Evolutionary conservation across 441 rosid species (phyloP).

Genomic region (Aleurites moluccanus): DNA sequence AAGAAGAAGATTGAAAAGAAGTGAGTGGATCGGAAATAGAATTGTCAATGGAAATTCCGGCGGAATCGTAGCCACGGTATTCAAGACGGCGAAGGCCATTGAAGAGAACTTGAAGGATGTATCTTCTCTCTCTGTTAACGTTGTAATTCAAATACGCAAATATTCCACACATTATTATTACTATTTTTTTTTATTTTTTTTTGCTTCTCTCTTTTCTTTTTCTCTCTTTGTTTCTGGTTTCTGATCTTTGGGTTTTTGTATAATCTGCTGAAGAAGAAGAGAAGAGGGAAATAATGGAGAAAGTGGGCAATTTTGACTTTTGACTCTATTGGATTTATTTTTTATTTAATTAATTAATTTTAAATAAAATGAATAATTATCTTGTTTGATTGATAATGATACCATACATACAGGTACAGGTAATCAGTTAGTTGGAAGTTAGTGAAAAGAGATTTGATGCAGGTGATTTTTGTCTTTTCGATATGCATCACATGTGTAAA

Average conservation of each 20-base stretch:
- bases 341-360: no score
- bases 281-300: conserved; percentile 11
- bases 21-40: conserved; percentile 27
- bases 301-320: conserved; percentile 25
- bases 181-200: no score
- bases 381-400: not conserved
- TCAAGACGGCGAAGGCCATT: conserved; percentile 95
- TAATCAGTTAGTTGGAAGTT: not conserved
- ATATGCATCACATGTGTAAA: not conserved
- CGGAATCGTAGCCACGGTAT: conserved; percentile 94
- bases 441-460: not conserved
- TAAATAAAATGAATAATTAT: not conserved
- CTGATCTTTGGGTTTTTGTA: not conserved
- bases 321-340: no score
- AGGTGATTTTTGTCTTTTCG: conserved; percentile 21
- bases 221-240: not conserved
- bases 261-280: not conserved
- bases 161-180: conserved; percentile 75
- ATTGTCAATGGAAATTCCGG: conserved; percentile 79
- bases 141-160: conserved; percentile 88
- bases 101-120: conserved; percentile 82
- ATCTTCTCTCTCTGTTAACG: conserved; percentile 65
- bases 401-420: not conserved
- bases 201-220: no score
- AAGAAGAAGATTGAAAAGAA: not conserved